These are phyloP conservation scores for Umbelopsis sp. DNA, from an alignment of 371 early-diverging fungal species.

Conservation along the genomic window DNA sequence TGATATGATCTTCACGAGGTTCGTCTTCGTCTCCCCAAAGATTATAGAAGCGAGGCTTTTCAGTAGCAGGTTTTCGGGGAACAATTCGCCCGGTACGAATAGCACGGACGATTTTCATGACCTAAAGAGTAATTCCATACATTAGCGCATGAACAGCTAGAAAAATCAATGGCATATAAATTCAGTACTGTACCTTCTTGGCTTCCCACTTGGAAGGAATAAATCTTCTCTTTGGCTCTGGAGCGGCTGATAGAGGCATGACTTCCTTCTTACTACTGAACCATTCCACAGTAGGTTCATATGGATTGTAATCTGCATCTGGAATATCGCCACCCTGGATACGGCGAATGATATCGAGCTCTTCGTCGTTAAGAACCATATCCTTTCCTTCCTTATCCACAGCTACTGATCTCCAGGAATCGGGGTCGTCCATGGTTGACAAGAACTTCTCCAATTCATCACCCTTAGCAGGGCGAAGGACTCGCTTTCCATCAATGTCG, in stretches of 20 bases:
- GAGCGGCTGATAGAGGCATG: constrained; percentile 81
- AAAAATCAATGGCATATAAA: not conserved
- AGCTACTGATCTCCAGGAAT: constrained; percentile 85
- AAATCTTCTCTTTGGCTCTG: constrained; percentile 96
- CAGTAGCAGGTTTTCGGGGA: constrained; percentile 63
- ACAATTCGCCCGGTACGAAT: constrained; percentile 89
- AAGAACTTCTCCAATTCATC: constrained; percentile 95
- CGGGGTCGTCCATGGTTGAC: constrained; percentile 90
- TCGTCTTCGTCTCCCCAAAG: constrained; percentile 81
- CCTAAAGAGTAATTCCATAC: constrained; percentile 24
- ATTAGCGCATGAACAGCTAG: not conserved
- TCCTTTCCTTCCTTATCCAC: constrained; percentile 83
- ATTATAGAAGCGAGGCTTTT: constrained; percentile 79
- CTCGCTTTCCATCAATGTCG: constrained; percentile 89
- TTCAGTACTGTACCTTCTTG: constrained; percentile 55
- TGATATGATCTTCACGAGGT: constrained; percentile 64
- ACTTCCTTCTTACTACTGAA: constrained; percentile 83
- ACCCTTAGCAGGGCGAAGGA: constrained; percentile 82
- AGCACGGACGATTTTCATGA: constrained; percentile 95
- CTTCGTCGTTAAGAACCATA: constrained; percentile 81
- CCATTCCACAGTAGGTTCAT: constrained; percentile 92
- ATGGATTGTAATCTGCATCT: constrained; percentile 85
- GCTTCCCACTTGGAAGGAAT: constrained; percentile 95
- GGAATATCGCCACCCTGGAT: constrained; percentile 83
- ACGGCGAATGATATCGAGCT: constrained; percentile 89